Percentiles rank a stretch among this genome's conserved stretches.
These are phyloP conservation scores for Fusarium tjaetaba DNA, from an alignment of 2,329 filamentous ascomycete genomes.

Conservation along the genomic window DNA sequence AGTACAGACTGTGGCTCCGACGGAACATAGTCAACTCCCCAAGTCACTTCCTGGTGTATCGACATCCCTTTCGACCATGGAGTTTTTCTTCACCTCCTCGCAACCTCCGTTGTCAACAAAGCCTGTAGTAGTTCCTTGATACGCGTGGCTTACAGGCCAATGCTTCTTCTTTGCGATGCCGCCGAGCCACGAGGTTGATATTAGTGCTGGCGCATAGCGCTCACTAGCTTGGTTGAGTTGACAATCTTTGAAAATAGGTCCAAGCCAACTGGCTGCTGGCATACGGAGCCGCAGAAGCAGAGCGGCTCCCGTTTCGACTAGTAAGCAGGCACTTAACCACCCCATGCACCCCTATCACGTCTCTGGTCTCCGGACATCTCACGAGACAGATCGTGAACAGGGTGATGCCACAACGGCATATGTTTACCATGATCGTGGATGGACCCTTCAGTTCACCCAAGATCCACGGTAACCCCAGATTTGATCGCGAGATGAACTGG, in stretches of 20 bases:
- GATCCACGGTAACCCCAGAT: slow-evolving; percentile 23
- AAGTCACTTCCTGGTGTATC: not conserved
- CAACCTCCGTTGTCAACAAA: not conserved
- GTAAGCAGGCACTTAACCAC: not conserved
- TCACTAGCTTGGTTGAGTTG: slow-evolving; percentile 2
- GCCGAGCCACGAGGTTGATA: not conserved
- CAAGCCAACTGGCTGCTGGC: not conserved
- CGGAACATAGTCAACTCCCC: not conserved
- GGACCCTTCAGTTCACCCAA: slow-evolving; percentile 15
- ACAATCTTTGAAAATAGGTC: not conserved
- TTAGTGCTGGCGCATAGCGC: slow-evolving; percentile 1
- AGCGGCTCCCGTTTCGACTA: slow-evolving; percentile 22
- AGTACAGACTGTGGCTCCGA: not conserved
- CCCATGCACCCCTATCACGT: not conserved
- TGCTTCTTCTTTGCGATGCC: not conserved
- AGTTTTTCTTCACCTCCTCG: not conserved
- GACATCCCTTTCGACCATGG: not conserved
- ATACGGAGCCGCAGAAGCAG: slow-evolving; percentile 38
- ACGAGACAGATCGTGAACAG: slow-evolving; percentile 26
- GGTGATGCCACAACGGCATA: slow-evolving; percentile 32
- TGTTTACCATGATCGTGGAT: slow-evolving; percentile 18
- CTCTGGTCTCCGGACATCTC: slow-evolving; percentile 12
- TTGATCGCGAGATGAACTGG: slow-evolving; percentile 9
- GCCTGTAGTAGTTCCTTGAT: not conserved
- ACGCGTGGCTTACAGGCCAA: slow-evolving; percentile 13